Percentiles rank a stretch among this genome's conserved stretches.
These are phyloP conservation scores for Diaporthe velutina DNA, from an alignment of 2,329 filamentous ascomycete genomes.

Conservation along the genomic window DNA sequence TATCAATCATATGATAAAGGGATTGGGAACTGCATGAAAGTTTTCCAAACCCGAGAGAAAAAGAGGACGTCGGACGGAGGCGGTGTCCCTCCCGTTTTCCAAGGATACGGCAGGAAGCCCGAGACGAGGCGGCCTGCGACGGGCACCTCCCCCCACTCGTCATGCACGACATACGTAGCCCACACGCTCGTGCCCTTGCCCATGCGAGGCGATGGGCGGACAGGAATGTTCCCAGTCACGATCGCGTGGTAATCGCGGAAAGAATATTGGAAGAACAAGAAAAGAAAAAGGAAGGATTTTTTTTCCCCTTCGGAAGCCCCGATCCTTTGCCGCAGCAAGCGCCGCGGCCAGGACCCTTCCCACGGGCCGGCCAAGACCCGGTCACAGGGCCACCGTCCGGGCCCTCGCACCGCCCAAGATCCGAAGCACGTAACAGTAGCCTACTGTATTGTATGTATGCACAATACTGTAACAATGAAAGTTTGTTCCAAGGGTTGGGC, in stretches of 20 bases:
- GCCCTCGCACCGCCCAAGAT: background rate
- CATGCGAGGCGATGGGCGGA: background rate
- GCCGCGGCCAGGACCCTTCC: background rate
- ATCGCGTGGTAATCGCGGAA: background rate
- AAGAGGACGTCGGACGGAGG: background rate
- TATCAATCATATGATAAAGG: background rate
- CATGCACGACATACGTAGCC: background rate
- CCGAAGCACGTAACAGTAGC: background rate
- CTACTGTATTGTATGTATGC: too few species aligned
- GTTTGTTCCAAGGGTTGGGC: background rate
- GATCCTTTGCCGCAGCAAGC: constrained; percentile 18
- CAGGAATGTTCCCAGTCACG: background rate
- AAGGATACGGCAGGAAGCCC: background rate
- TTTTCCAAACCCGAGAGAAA: background rate
- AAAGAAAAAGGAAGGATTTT: background rate
- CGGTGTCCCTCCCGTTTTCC: background rate
- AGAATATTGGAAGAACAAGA: background rate
- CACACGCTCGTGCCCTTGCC: background rate
- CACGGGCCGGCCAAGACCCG: constrained; percentile 22
- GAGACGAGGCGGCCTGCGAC: background rate
- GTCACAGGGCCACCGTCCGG: constrained; percentile 8
- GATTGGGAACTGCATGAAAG: background rate
- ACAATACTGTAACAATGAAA: background rate
- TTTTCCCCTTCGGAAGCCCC: constrained; percentile 10
- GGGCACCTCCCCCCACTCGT: background rate